Base-by-base conservation (phyloP, 1,284 basidiomycete genomes). In the Malassezia dermatis region DNA sequence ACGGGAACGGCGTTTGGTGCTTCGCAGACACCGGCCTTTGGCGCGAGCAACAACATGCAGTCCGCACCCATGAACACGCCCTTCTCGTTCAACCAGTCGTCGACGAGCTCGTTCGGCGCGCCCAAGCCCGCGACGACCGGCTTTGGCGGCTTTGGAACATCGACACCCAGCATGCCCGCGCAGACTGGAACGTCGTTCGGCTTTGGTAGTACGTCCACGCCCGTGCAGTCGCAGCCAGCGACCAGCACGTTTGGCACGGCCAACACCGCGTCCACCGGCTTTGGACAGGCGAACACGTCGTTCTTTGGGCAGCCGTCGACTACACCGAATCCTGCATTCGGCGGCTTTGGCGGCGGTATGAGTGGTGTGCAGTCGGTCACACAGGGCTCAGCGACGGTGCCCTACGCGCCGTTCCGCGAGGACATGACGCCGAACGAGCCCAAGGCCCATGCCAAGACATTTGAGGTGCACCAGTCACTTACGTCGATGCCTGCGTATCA, bases 381-480 rank as follows among this genome's bases (percentile, higher is more conserved):
- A 10, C 66, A 67, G 37, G 66, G 66, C 31, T 63, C 64, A 23
- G 66, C 66, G 10, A 58, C 62, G 4, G 62, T 60, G n/a, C 66
- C 66, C 3, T 67, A 65, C 40, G 60, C 63, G 39, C 66, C 65
- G 3, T 39, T 61, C 26, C 66, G 64, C 28, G 66, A 67, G 49
- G 66, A 67, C 43, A 34, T 62, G 48, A 64, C 44, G 28, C 66
- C 65, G 3, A 63, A 56, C n/a, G 66, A 69, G 34, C 61, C 57
- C 48, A 63, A 65, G 48, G 59, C 64, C 44, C 65, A 69, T 30
- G 63, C 65, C 42, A 66, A 69, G 51, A 61, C 47, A 26, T 69
- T 59, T 53, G 66, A 67, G n/a, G 66, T 67, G 1, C 64, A 67
- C 48, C 66, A 67, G 48, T 59, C 66, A 30, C 59, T 67, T 55